phyloP scores from a whole-genome alignment of 2,329 filamentous ascomycete species.

The Aspergillus sp. region DNA sequence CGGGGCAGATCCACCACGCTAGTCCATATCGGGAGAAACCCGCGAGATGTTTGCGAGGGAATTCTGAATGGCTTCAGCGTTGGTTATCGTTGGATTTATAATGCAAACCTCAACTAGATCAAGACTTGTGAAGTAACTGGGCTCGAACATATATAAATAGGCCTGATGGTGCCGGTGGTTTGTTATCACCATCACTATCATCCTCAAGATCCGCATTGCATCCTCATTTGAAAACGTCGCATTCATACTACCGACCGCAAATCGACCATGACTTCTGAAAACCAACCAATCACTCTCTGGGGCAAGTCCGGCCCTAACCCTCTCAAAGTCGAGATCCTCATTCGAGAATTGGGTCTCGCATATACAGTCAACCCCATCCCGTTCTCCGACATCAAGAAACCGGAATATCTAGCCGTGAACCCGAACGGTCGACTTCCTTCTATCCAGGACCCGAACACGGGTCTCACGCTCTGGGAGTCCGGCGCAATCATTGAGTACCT shows the following conservation, averaged over 20 bases:
- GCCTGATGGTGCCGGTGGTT: neutral
- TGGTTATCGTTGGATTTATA: neutral
- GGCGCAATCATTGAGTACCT: constrained; percentile 46
- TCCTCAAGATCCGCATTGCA: neutral
- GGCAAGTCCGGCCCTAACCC: constrained; percentile 21
- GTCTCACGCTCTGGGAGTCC: constrained; percentile 42
- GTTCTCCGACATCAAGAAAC: constrained; percentile 25
- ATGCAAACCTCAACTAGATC: neutral
- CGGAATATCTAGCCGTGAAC: constrained; percentile 18
- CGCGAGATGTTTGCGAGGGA: neutral
- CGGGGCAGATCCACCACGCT: neutral
- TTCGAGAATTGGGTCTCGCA: constrained; percentile 27
- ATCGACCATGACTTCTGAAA: neutral
- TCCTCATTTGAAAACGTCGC: neutral
- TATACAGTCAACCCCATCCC: constrained; percentile 20
- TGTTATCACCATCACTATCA: neutral
- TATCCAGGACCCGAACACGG: constrained; percentile 32
- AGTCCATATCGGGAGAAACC: neutral
- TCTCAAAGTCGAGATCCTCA: constrained; percentile 28
- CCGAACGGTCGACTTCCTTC: constrained; percentile 31
- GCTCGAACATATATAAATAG: neutral
- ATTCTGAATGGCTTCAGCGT: neutral
- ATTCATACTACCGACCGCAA: neutral
- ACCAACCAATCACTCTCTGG: constrained; percentile 3
- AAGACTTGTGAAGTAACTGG: neutral